Percentiles rank a stretch among this genome's conserved stretches.
Evolutionary conservation across 75 land plant species (phyloP).

Genomic region (Cunninghamia lanceolata): DNA sequence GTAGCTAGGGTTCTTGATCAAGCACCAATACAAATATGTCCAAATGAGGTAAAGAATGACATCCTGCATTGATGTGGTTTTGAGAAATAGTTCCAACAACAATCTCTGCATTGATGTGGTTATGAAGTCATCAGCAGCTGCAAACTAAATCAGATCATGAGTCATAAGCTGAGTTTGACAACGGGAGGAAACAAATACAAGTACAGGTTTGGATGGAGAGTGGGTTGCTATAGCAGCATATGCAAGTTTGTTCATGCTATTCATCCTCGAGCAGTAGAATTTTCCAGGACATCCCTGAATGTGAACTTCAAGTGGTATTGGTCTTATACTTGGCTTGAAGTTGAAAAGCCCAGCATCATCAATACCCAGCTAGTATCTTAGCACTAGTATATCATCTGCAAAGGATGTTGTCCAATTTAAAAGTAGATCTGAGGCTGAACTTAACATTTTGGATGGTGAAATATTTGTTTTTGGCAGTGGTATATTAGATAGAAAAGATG

Average conservation of each 20-base stretch:
- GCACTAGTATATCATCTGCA: not conserved
- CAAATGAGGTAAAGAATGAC: constrained; percentile 90
- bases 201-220: constrained; percentile 94
- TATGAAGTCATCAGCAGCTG: constrained; percentile 93
- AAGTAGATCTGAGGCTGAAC: not conserved
- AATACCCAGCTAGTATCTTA: too few species aligned
- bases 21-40: constrained; percentile 86
- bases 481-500: not conserved
- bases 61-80: constrained; percentile 91
- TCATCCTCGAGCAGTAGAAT: constrained; percentile 97
- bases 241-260: constrained; percentile 99
- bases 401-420: not conserved
- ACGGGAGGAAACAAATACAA: constrained; percentile 96
- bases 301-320: too few species aligned
- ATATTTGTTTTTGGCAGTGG: not conserved
- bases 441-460: not conserved
- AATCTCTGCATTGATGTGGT: too few species aligned
- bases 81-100: too few species aligned
- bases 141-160: constrained; percentile 93
- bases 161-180: constrained; percentile 96
- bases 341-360: too few species aligned
- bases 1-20: constrained; percentile 89
- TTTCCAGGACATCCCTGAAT: constrained; percentile 99
- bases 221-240: constrained; percentile 98
- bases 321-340: too few species aligned